Base-by-base conservation (phyloP, 2,329 filamentous ascomycete species). In the Ophiocordyceps camponoti-floridani region DNA sequence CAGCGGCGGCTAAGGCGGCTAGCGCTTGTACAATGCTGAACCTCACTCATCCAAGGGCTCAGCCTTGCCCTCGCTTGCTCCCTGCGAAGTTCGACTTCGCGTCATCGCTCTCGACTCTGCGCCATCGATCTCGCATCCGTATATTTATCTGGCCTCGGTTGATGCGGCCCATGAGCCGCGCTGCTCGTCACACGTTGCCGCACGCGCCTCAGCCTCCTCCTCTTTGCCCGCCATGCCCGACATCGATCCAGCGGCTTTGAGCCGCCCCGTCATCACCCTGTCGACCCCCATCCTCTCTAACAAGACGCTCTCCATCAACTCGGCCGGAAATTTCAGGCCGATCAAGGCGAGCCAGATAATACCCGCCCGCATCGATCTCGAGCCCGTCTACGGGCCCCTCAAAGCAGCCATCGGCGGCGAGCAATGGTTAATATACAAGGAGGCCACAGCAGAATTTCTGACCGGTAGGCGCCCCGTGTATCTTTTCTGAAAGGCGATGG, bases 241-340 rank as follows among this genome's bases (percentile, higher is more conserved):
- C 64, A 81, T 82, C 64, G 77, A 81, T 66, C 77, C 77, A 56
- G 75, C 77, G 65, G 76, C 77, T 51, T 62, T 82, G 54, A 79
- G 75, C 67, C 74, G 76, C 55, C 72, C 75, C 49, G 63, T 74
- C 42, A 59, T 71, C 58, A 70, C 63, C 59, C 66, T 77, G 45
- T 67, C 73, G 41, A 79, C 76, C 5, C 75, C 77, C 47, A 66
- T 75, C 38, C 60, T 80, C 47, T 62, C 72, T 47, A 67, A 64
- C 41, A 79, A 79, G 56, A 65, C 73, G 43, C 68, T 79, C 51
- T 69, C 69, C 41, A 66, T 73, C 45, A 68, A 71, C 37, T 64
- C 68, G 2, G 62, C 70, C 2, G 62, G 60, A 44, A 62, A 66
- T 16, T 62, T 64, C 46, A 77, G 77, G 55, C 57, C 69, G 18